Evolutionary conservation across 352 stramenopile species (phyloP).

Genomic region (Discostella stelligera): DNA sequence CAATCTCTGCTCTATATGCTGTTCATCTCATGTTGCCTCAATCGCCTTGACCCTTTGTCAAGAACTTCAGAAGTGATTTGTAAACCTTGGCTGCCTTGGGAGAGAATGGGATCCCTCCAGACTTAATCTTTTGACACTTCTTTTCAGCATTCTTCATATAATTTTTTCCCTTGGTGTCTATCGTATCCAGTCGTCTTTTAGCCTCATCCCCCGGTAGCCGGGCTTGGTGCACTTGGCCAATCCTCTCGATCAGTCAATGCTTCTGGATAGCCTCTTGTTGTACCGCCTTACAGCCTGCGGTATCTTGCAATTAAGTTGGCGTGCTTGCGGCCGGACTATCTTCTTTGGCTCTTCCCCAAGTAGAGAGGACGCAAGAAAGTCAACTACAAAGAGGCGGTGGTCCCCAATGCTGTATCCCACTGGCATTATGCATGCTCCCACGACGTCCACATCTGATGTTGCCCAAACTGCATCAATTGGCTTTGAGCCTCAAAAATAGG

Average conservation of each 20-base stretch:
- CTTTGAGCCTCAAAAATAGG: conserved; percentile 12
- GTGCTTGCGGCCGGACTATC: not conserved
- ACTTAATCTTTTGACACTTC: conserved; percentile 34
- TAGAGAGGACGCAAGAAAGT: too few species aligned
- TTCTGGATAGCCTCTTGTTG: not conserved
- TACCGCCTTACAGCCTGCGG: not conserved
- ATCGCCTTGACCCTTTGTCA: conserved; percentile 10
- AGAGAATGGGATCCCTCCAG: conserved; percentile 41
- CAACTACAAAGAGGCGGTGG: conserved; percentile 1
- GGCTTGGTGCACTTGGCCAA: too few species aligned
- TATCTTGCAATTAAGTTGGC: conserved; percentile 7
- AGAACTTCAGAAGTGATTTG: conserved; percentile 13
- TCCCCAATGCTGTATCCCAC: conserved; percentile 11
- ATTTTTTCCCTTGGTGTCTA: conserved; percentile 20
- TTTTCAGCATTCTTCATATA: conserved; percentile 36
- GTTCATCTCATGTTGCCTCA: conserved; percentile 19
- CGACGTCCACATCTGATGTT: not conserved
- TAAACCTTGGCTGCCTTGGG: conserved; percentile 36
- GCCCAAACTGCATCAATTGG: conserved; percentile 19
- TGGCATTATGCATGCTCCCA: conserved; percentile 8
- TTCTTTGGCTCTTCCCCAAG: not conserved
- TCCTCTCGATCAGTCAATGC: not conserved
- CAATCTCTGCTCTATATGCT: conserved; percentile 14
- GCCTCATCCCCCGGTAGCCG: not conserved
- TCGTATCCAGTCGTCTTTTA: conserved; percentile 4